These are phyloP conservation scores for Ustilago esculenta DNA, from an alignment of 1,284 basidiomycete species.

Conservation along the genomic window DNA sequence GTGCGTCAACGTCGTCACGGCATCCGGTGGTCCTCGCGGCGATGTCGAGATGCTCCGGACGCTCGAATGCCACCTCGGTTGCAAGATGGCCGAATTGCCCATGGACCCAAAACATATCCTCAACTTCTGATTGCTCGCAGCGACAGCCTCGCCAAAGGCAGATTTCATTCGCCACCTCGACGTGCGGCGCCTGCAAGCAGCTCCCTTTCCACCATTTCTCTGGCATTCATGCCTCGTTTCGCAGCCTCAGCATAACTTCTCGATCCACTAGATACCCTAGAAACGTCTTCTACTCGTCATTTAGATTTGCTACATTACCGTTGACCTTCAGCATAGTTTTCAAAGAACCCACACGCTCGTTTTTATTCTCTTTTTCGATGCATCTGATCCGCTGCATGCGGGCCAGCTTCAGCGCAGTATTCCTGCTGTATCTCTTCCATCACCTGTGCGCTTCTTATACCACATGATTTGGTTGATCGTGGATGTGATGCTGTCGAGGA, in stretches of 20 bases:
- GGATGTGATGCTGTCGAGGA: too few species aligned
- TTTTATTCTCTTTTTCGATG: too few species aligned
- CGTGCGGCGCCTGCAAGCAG: not conserved
- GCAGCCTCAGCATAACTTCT: not conserved
- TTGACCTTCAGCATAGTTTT: too few species aligned
- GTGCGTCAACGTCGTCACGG: conserved; percentile 92
- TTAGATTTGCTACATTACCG: not conserved
- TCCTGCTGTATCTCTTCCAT: too few species aligned
- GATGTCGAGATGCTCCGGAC: conserved; percentile 97
- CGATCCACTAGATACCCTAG: conserved; percentile 8
- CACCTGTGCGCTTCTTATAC: too few species aligned
- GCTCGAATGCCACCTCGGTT: conserved; percentile 78
- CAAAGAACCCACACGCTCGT: too few species aligned
- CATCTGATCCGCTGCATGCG: too few species aligned
- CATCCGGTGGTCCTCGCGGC: conserved; percentile 77
- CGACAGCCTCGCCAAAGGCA: not conserved
- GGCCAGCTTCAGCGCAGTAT: too few species aligned
- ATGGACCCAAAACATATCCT: conserved; percentile 59
- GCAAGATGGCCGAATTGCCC: conserved; percentile 57
- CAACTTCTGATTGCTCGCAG: conserved; percentile 49
- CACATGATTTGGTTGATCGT: too few species aligned
- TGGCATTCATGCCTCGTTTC: not conserved
- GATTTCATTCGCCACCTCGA: too few species aligned
- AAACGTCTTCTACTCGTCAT: not conserved
- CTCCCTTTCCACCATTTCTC: not conserved